A percentile compares a stretch with the other conserved stretches of the same genome.
phyloP scores from a whole-genome alignment of 2,329 filamentous ascomycete species.

The Sarocladiaceae sp. region DNA sequence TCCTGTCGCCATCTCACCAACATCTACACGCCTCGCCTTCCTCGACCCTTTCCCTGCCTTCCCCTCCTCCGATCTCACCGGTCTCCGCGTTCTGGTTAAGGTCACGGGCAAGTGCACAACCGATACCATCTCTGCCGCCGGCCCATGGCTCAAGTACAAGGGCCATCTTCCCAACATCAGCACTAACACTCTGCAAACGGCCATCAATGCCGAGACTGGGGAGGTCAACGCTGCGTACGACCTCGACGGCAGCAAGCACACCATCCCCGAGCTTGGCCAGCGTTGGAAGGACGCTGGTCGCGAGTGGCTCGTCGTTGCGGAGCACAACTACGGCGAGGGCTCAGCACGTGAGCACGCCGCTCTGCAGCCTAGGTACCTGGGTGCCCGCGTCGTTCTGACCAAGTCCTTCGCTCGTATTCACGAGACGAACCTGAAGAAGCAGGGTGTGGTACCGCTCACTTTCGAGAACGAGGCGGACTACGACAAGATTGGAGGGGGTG shows the following conservation, averaged over 20 bases:
- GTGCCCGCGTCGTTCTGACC: conserved; percentile 72
- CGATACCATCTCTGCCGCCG: conserved; percentile 94
- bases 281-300: conserved; percentile 71
- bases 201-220: conserved; percentile 83
- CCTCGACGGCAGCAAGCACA: conserved; percentile 63
- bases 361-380: conserved; percentile 84
- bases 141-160: conserved; percentile 99
- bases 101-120: conserved; percentile 97
- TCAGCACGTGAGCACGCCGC: conserved; percentile 86
- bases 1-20: conserved; percentile 72
- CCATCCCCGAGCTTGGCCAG: conserved; percentile 82
- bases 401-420: conserved; percentile 91
- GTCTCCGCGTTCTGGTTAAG: conserved; percentile 86
- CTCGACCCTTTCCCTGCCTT: conserved; percentile 88
- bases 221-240: conserved; percentile 94
- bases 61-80: conserved; percentile 65
- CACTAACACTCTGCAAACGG: conserved; percentile 94
- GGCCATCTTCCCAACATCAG: conserved; percentile 97
- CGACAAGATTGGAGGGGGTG: conserved; percentile 73
- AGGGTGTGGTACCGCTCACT: conserved; percentile 90
- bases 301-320: conserved; percentile 90
- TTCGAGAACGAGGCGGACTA: conserved; percentile 88
- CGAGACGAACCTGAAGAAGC: conserved; percentile 95
- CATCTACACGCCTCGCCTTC: conserved; percentile 83
- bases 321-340: conserved; percentile 96